Conservation (phyloP, 202 grass and related monocot genomes). For the Hordeum pubiflorum region DNA sequence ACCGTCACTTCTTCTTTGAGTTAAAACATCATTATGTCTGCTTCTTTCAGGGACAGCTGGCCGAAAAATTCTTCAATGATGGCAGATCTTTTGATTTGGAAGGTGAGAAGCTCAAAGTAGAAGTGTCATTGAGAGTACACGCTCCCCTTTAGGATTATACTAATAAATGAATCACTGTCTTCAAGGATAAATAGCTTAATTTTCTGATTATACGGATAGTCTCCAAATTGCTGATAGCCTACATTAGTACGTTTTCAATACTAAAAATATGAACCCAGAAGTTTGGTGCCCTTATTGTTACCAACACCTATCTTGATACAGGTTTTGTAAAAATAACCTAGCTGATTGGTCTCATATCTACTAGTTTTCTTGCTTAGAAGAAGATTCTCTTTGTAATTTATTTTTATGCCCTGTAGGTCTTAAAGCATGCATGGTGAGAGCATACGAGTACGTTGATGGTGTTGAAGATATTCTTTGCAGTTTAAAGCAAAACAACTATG, state of each 20-base stretch:
- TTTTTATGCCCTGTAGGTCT: conserved; percentile 53
- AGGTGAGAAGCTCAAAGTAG: conserved; percentile 45
- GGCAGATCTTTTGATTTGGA: conserved; percentile 84
- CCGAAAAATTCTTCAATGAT: conserved; percentile 87
- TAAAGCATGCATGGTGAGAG: conserved; percentile 82
- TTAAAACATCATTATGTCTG: neutral
- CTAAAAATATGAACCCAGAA: neutral
- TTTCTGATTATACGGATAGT: neutral
- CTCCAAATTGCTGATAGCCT: neutral
- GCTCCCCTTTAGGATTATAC: neutral
- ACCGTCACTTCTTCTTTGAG: neutral
- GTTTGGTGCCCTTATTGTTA: conserved; percentile 11
- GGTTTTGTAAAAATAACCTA: neutral
- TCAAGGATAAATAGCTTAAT: neutral
- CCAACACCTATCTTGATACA: neutral
- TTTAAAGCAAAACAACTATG: conserved; percentile 87
- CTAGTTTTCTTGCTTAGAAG: neutral
- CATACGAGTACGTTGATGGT: conserved; percentile 84
- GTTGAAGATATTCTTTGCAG: conserved; percentile 61
- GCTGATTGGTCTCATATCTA: neutral
- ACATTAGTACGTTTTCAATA: neutral
- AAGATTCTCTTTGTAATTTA: neutral
- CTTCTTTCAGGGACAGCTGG: conserved; percentile 58
- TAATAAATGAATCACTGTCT: conserved; percentile 7
- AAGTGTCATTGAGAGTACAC: neutral